Base-by-base conservation (phyloP, 805 yeast species). In the Pichia ethanolica region DNA sequence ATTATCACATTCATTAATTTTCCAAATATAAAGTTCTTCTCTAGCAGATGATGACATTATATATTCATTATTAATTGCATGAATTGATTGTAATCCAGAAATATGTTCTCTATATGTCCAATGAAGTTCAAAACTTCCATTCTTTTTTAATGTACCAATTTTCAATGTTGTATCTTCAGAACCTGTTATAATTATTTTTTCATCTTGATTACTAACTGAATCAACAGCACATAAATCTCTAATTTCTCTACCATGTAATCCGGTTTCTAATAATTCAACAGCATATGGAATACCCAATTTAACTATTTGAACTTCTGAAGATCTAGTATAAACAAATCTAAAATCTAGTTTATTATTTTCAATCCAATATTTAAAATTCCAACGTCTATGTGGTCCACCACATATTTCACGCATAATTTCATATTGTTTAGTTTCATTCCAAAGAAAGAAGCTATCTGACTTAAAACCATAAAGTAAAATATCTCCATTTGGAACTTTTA, bases 161-260 rank as follows among this genome's bases (percentile, higher is more conserved):
- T 79, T 76, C 5, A 93, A 67, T 0, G 88, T 77, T 0, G 97
- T 86, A 61, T 93, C 99, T 63, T 93, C 99, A 0, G 96, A 82
- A 5, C 89, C 98, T 5, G 91, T 81, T 34, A 87, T 75, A 25
- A 89, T 60, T 5, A 85, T 58, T 20, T 66, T 63, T 7, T 68
- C 66, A 12, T 48, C 34, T 44, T 66, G 64, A 0, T 53, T 45
- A 7, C 64, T 63, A 9, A 45, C 35, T 3, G 48, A 53, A 7
- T 53, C 41, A 7, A 78, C 72, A n/a, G 83, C 71, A 2, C 85
- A 74, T 13, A 90, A 70, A 49, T 82, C 86, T 56, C 99, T 73
- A 6, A 91, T 78, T 64, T 93, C 99, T 54, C 98, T 75, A 0
- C 99, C 99, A 64, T 93, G 98, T 1, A 88, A 74, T 0, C 97